Conservation (phyloP, 148 eudicot genomes). For the Cornus florida region DNA sequence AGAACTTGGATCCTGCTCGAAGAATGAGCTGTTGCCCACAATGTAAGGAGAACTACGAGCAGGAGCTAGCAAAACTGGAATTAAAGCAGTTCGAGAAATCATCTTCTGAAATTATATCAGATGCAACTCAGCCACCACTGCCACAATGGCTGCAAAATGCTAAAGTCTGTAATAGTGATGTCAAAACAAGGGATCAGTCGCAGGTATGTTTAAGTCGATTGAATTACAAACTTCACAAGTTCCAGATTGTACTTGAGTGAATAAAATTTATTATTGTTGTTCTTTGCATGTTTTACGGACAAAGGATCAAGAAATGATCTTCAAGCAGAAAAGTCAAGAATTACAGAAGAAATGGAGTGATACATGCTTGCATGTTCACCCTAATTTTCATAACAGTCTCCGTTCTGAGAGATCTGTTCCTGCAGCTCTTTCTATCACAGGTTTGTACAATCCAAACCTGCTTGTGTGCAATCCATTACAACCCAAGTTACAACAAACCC, state of each 20-base stretch:
- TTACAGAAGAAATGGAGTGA: slow-evolving; percentile 92
- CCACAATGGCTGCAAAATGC: slow-evolving; percentile 88
- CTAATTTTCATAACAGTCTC: slow-evolving; percentile 51
- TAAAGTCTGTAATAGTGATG: slow-evolving; percentile 25
- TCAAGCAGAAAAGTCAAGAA: slow-evolving; percentile 65
- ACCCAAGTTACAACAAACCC: slow-evolving; percentile 46
- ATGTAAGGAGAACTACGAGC: slow-evolving; percentile 61
- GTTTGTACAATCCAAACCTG: slow-evolving; percentile 60
- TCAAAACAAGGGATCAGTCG: slow-evolving; percentile 29
- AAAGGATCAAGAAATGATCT: slow-evolving; percentile 50
- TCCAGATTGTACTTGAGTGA: background rate
- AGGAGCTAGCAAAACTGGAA: slow-evolving; percentile 52
- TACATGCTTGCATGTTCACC: slow-evolving; percentile 71
- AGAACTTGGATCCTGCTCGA: slow-evolving; percentile 47
- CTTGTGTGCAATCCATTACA: slow-evolving; percentile 47
- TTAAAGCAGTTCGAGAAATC: slow-evolving; percentile 53
- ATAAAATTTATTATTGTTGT: slow-evolving; percentile 5
- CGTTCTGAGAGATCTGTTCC: slow-evolving; percentile 45
- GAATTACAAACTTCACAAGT: background rate
- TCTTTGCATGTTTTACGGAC: slow-evolving; percentile 30
- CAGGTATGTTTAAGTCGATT: slow-evolving; percentile 38
- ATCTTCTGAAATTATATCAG: slow-evolving; percentile 40
- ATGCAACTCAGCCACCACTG: slow-evolving; percentile 36
- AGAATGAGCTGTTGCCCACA: slow-evolving; percentile 57
- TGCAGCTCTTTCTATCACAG: slow-evolving; percentile 48